phyloP scores from a whole-genome alignment of 805 yeast species.

The Candida ficus region DNA sequence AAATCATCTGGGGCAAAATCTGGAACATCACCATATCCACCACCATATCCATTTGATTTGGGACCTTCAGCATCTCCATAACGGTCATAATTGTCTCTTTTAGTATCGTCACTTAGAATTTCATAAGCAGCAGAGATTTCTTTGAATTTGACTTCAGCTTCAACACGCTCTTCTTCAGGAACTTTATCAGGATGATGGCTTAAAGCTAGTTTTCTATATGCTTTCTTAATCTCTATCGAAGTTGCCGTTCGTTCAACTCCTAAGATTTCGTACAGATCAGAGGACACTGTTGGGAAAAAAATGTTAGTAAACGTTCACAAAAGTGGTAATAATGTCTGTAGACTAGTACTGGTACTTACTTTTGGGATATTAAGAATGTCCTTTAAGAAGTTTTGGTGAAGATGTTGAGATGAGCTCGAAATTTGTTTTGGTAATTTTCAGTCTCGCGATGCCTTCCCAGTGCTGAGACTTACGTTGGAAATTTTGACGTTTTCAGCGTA shows the following conservation, averaged over 20 bases:
- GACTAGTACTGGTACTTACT: neutral
- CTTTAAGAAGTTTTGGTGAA: too few species aligned
- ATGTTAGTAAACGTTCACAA: slow-evolving; percentile 1
- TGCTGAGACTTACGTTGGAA: neutral
- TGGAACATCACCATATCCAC: slow-evolving; percentile 34
- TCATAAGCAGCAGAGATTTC: slow-evolving; percentile 86
- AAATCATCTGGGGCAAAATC: slow-evolving; percentile 71
- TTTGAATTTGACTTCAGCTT: slow-evolving; percentile 76
- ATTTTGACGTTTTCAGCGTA: too few species aligned
- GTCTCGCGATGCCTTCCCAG: neutral
- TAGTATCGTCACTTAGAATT: slow-evolving; percentile 63
- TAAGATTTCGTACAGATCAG: slow-evolving; percentile 51
- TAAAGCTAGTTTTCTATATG: slow-evolving; percentile 81
- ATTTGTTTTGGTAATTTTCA: too few species aligned
- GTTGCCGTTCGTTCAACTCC: slow-evolving; percentile 67
- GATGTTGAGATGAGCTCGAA: neutral
- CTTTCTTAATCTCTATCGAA: slow-evolving; percentile 68
- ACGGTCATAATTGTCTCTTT: slow-evolving; percentile 53
- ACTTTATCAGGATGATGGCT: slow-evolving; percentile 88
- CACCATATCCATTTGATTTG: slow-evolving; percentile 25
- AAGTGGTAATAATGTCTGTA: too few species aligned
- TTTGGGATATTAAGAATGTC: too few species aligned
- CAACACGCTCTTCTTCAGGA: slow-evolving; percentile 56
- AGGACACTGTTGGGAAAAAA: slow-evolving; percentile 9
- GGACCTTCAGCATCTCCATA: slow-evolving; percentile 42